phyloP scores from a whole-genome alignment of 2,329 filamentous ascomycete genomes.

The Beauveria bassiana region DNA sequence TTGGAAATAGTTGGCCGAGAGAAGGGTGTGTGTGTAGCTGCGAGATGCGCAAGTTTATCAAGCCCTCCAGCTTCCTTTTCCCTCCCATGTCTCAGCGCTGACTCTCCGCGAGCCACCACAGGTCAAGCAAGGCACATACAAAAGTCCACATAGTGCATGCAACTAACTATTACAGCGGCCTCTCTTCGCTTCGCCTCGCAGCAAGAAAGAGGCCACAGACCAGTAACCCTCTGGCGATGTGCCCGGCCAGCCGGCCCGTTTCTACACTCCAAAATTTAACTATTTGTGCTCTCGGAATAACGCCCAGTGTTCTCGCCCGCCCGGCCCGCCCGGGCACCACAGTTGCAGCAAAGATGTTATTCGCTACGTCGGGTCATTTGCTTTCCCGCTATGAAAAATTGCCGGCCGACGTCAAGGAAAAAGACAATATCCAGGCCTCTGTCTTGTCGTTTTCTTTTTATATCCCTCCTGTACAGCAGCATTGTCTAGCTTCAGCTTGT shows the following conservation, averaged over 20 bases:
- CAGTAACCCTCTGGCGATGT: neutral
- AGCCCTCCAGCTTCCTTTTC: neutral
- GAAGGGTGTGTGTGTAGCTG: neutral
- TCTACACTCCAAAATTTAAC: neutral
- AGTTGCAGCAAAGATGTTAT: neutral
- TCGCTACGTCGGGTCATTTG: too few relatives aligned
- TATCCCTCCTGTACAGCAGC: too few relatives aligned
- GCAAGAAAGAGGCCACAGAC: neutral
- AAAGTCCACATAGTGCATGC: neutral
- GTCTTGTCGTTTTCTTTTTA: too few relatives aligned
- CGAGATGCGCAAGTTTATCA: neutral
- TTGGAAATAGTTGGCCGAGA: too few relatives aligned
- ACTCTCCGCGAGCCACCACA: neutral
- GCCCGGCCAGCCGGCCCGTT: neutral
- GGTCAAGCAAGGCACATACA: neutral
- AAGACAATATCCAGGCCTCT: neutral
- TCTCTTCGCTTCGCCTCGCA: neutral
- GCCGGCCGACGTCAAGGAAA: neutral
- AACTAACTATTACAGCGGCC: neutral
- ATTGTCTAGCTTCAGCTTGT: too few relatives aligned
- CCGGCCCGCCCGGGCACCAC: neutral
- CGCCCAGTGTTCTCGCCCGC: neutral
- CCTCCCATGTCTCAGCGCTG: slow-evolving; percentile 1
- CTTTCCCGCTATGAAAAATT: neutral
- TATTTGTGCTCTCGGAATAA: neutral